phyloP scores from a whole-genome alignment of 257 asterid genomes.

The Jacaranda mimosifolia region DNA sequence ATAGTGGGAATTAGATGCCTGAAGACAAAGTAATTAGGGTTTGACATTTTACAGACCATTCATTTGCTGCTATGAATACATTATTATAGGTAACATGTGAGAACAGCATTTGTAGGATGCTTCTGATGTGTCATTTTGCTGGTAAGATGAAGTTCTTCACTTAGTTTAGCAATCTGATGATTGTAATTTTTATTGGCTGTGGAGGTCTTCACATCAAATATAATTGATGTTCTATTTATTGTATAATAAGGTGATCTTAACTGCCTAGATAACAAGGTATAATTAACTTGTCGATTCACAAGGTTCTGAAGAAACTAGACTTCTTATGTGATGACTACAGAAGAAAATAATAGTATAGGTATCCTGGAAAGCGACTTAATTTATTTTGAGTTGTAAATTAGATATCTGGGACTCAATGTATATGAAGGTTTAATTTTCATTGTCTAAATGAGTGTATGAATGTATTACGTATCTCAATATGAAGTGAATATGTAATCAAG shows the following conservation, averaged over 20 bases:
- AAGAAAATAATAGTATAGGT: background rate
- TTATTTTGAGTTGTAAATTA: background rate
- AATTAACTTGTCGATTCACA: background rate
- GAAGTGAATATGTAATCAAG: background rate
- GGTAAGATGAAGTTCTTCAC: background rate
- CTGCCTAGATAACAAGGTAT: background rate
- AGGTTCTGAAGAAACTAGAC: background rate
- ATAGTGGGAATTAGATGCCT: background rate
- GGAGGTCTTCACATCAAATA: background rate
- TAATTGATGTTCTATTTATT: background rate
- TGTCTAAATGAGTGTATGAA: background rate
- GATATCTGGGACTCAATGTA: background rate
- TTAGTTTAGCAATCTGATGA: background rate
- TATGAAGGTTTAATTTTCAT: background rate
- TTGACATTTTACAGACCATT: background rate
- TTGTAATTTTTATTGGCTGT: background rate
- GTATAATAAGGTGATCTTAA: background rate
- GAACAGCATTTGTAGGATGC: conserved; percentile 7
- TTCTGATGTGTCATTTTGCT: background rate
- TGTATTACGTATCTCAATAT: background rate
- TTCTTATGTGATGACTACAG: background rate
- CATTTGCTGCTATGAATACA: conserved; percentile 2
- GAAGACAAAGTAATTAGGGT: background rate
- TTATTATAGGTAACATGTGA: background rate
- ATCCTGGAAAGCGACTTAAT: background rate